Evolutionary conservation across 192 early-diverging fungal species (phyloP), one percentile per base, ranked within the genome.

Genomic region (Entomortierella chlamydospora): DNA sequence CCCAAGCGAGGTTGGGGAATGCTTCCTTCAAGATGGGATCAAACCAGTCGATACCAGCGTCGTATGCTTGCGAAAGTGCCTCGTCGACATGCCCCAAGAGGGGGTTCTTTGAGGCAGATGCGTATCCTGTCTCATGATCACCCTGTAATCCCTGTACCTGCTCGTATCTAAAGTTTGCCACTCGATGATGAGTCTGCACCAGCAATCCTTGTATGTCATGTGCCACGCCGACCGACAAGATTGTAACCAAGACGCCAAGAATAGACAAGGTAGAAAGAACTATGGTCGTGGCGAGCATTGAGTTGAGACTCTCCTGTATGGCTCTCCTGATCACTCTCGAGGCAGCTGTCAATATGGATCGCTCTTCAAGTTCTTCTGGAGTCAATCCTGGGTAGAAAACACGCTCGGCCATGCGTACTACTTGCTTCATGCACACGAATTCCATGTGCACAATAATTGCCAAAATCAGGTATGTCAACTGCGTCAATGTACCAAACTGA

Each of bases 21-120:
- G 76, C 68, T 9, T 70, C 68, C 54, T 79, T 79, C 29, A 79
- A 57, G 23, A 79, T 79, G 8, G 67, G 76, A 30, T 79, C 68
- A 50, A 79, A 70, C 76, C 68, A 70, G 5, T 55, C 42, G 20
- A 79, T 41, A 23, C 68, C 76, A 31, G 63, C 57, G 5, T 79
- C 76, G 26, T 79, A 79, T 17, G 63, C 68, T 49, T 60, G 53
- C 18, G 31, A 30, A 23, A 79, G 29, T 0, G 57, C 68, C 9
- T 60, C 57, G 34, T 79, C 76, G 18, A 54, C 28, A 18, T 70
- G 68, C 10, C 31, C 33, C 10, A 66, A 50, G 3, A 54, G 37
- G 0, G 61, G 5, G 5, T 56, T 5, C 49, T 52, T 78, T 13
- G 61, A n/a, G 3, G 11, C n/a, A 0, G 26, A 0, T 12, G 47